Evolutionary conservation across 768 basidiomycete genomes (phyloP).

Genomic region (Galerina sulciceps): DNA sequence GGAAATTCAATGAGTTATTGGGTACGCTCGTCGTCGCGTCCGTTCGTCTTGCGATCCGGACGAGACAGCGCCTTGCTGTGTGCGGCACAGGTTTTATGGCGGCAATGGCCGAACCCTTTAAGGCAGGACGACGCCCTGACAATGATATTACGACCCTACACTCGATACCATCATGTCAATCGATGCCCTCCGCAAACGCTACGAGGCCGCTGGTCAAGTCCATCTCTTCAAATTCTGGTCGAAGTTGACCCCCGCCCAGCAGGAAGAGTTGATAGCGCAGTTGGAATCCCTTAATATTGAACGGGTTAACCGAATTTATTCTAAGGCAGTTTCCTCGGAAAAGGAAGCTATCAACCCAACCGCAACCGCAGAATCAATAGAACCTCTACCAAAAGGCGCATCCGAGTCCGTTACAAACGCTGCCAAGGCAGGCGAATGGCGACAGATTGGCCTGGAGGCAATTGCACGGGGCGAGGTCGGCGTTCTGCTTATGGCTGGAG

Average conservation of each 20-base stretch:
- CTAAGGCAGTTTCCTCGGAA: slow-evolving; percentile 74
- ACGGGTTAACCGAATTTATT: slow-evolving; percentile 89
- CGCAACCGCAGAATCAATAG: slow-evolving; percentile 56
- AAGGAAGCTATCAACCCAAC: slow-evolving; percentile 45
- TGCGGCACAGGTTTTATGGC: slow-evolving; percentile 3
- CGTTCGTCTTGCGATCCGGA: background rate
- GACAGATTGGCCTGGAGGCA: slow-evolving; percentile 76
- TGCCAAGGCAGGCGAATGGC: slow-evolving; percentile 73
- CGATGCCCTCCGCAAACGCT: slow-evolving; percentile 63
- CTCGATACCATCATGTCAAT: slow-evolving; percentile 52
- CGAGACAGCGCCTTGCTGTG: background rate
- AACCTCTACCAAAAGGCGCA: slow-evolving; percentile 81
- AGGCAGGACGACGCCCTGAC: slow-evolving; percentile 8
- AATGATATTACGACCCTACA: slow-evolving; percentile 6
- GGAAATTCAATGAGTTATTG: background rate
- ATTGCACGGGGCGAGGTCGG: slow-evolving; percentile 84
- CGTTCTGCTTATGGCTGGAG: slow-evolving; percentile 98
- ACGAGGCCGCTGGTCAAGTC: slow-evolving; percentile 80
- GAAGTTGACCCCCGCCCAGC: slow-evolving; percentile 67
- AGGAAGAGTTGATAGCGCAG: slow-evolving; percentile 65
- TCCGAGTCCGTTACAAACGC: slow-evolving; percentile 64
- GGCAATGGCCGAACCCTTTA: slow-evolving; percentile 25
- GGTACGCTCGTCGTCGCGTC: background rate
- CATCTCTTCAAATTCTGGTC: slow-evolving; percentile 92
- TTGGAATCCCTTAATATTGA: slow-evolving; percentile 83